Base-by-base conservation (phyloP, 345 rosid genomes). In the Barbarea vulgaris region DNA sequence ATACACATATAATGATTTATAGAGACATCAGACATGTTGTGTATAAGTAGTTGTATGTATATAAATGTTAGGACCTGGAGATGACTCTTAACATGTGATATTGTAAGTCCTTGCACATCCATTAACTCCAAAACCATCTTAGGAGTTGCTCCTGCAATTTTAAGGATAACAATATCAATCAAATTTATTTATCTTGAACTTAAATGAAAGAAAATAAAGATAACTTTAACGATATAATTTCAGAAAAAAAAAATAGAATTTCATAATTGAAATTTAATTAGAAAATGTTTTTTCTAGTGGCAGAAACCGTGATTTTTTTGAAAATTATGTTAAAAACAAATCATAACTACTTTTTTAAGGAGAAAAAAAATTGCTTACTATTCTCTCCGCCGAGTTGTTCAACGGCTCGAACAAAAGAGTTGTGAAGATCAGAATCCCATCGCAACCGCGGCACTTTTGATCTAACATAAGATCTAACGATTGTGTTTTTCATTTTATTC, bases 341-440 rank as follows among this genome's bases (percentile, higher is more conserved):
- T 53, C 57, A 27, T 21, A 56, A 22, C 3, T 34, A 31, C 24
- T 15, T 3, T 27, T 27, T 75, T 10, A 21, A 15, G 33, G 10
- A 51, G 7, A 61, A 60, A 56, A 15, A 0, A 59, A 55, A 15
- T n/a, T 22, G 75, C 88, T 84, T 70, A 88, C 97, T 83, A 1
- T 85, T 82, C 77, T 87, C 92, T 15, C 97, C 97, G 9, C 97
- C 97, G 3, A 92, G 92, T 77, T 84, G 85, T 63, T 88, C 88
- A 25, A 92, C 85, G 3, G 94, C 96, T 55, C 81, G 87, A 67
- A 87, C 67, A 67, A 92, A 92, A 48, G 87, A 82, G 64, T 83
- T 87, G 81, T 92, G 97, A 65, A 92, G 97, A 80, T 90, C 97
- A 0, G 87, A 86, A 14, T 86, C 83, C 97, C 97, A 92, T 19